These are phyloP conservation scores for Verticillium nonalfalfae DNA, from an alignment of 2,329 filamentous ascomycete species.

Conservation along the genomic window DNA sequence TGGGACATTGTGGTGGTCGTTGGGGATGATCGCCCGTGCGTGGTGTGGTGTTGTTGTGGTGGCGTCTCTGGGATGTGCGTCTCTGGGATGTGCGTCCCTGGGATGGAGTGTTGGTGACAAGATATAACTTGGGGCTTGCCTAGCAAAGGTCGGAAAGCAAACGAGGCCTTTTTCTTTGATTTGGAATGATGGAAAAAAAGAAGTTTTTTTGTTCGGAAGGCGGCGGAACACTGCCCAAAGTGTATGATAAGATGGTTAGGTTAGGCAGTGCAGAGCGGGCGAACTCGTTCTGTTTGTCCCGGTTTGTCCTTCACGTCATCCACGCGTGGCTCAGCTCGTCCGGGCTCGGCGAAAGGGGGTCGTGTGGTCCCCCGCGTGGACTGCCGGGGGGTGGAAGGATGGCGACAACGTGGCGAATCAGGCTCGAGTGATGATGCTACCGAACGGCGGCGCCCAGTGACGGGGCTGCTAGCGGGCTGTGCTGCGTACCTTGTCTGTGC, in stretches of 20 bases:
- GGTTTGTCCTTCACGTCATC: slow-evolving; percentile 10
- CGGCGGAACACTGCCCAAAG: slow-evolving; percentile 3
- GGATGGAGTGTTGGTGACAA: too few species aligned
- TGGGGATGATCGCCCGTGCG: too few species aligned
- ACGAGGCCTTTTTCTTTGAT: background rate
- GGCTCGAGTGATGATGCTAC: too few species aligned
- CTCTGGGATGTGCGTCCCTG: too few species aligned
- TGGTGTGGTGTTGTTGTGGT: background rate
- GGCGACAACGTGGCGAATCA: background rate
- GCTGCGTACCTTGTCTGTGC: background rate
- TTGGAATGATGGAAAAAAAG: background rate
- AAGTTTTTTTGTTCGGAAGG: slow-evolving; percentile 1
- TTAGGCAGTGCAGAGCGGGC: too few species aligned
- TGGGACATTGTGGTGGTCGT: background rate
- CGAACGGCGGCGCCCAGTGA: too few species aligned
- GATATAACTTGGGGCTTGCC: too few species aligned
- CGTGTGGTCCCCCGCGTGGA: background rate
- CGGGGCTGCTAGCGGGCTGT: background rate
- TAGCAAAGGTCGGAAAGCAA: background rate
- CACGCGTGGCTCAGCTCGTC: slow-evolving; percentile 6
- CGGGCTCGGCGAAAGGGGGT: background rate
- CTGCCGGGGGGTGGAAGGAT: too few species aligned
- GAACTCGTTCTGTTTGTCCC: too few species aligned
- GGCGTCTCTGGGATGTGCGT: too few species aligned
- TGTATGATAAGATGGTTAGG: background rate